Conservation (phyloP, 2,329 filamentous ascomycete species). For the Diaporthe sp. region DNA sequence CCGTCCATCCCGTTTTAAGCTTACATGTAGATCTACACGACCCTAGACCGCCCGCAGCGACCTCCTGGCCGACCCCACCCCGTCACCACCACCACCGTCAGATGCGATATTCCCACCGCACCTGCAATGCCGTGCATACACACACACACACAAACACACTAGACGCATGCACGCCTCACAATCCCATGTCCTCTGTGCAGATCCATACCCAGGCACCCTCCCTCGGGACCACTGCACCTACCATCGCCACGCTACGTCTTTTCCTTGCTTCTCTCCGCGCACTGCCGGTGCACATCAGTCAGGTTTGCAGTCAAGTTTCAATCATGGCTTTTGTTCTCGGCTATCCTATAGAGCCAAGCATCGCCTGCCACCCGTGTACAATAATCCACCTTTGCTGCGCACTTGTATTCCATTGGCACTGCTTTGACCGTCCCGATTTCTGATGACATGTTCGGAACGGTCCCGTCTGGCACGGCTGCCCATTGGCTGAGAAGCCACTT, state of each 20-base stretch:
- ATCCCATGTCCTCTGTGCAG: not conserved
- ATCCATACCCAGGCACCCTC: not conserved
- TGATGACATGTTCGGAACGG: not conserved
- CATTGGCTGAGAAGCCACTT: not conserved
- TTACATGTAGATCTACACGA: not conserved
- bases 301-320: not conserved
- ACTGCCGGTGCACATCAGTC: not conserved
- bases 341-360: slow-evolving; percentile 3
- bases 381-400: not conserved
- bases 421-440: not conserved
- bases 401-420: not conserved
- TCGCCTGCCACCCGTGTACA: not conserved
- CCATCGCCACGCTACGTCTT: not conserved
- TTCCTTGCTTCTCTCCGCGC: too few relatives aligned
- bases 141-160: not conserved
- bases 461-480: not conserved
- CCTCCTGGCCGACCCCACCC: slow-evolving; percentile 22
- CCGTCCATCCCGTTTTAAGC: slow-evolving; percentile 25
- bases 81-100: not conserved
- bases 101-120: not conserved
- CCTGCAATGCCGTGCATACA: not conserved
- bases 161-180: not conserved
- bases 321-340: slow-evolving; percentile 14
- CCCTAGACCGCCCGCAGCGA: not conserved
- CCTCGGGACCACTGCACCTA: not conserved